These are phyloP conservation scores for Psilocybe cubensis DNA, from an alignment of 768 basidiomycete species.

Conservation along the genomic window DNA sequence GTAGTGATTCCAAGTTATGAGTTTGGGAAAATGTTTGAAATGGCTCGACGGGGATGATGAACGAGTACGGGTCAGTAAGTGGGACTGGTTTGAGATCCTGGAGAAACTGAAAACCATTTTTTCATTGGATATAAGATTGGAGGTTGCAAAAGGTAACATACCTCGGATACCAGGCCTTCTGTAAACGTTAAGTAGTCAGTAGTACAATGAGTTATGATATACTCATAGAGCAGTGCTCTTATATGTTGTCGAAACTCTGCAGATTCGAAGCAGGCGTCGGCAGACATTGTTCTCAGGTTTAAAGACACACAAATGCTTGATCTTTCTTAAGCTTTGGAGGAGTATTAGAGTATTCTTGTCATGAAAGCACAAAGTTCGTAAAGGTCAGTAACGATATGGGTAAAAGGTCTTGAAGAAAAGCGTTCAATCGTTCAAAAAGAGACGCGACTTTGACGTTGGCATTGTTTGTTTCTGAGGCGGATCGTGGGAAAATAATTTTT, in stretches of 20 bases:
- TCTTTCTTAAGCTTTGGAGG: not conserved
- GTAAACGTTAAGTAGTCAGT: conserved; percentile 60
- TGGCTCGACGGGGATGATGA: conserved; percentile 59
- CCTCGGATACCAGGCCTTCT: conserved; percentile 50
- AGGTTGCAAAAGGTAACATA: conserved; percentile 19
- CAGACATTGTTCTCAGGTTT: not conserved
- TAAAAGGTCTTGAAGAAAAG: too few species aligned
- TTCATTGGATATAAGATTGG: not conserved
- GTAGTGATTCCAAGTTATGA: conserved; percentile 34
- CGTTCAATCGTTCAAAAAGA: too few species aligned
- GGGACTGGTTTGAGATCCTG: conserved; percentile 48
- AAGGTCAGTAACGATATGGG: not conserved
- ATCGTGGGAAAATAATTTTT: conserved; percentile 17
- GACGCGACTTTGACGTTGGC: not conserved
- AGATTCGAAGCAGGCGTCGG: conserved; percentile 19
- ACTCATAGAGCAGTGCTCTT: conserved; percentile 55
- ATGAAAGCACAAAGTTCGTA: not conserved
- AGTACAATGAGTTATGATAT: conserved; percentile 55
- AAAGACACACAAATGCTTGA: too few species aligned
- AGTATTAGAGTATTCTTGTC: not conserved
- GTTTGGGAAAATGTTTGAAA: conserved; percentile 44
- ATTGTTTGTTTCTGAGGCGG: conserved; percentile 13
- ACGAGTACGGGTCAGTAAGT: conserved; percentile 50
- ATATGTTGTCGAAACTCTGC: conserved; percentile 47
- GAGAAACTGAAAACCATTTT: conserved; percentile 35